phyloP scores from a whole-genome alignment of 768 basidiomycete genomes.

The Pleurotus ostreatus region DNA sequence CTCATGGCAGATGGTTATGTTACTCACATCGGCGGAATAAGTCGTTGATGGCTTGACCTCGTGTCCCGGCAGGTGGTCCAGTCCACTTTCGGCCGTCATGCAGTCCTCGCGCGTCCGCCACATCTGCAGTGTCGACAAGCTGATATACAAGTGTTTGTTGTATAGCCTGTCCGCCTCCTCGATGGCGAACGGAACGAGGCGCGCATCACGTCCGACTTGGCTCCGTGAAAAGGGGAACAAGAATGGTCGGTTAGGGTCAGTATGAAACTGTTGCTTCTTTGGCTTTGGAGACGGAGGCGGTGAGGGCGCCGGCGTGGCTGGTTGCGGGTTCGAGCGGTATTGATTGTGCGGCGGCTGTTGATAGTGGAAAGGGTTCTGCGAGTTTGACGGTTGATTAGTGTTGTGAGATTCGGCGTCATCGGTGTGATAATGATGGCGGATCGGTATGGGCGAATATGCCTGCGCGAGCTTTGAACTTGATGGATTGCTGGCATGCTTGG shows the following conservation, averaged over 20 bases:
- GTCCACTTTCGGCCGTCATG: constrained; percentile 88
- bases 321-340: constrained; percentile 52
- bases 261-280: constrained; percentile 98
- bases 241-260: constrained; percentile 91
- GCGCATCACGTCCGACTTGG: constrained; percentile 44
- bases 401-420: constrained; percentile 59
- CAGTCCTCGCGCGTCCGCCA: constrained; percentile 95
- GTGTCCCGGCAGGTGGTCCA: constrained; percentile 73
- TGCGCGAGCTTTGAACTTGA: constrained; percentile 71
- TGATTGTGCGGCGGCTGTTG: constrained; percentile 16
- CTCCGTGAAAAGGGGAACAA: constrained; percentile 90
- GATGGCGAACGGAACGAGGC: constrained; percentile 90
- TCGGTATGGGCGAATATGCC: constrained; percentile 88
- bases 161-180: constrained; percentile 94
- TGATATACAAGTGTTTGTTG: constrained; percentile 85
- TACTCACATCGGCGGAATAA: constrained; percentile 35
- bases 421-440: constrained; percentile 93
- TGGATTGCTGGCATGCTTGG: constrained; percentile 24
- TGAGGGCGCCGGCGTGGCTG: constrained; percentile 87
- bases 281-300: constrained; percentile 83
- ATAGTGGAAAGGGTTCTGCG: constrained; percentile 14
- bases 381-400: constrained; percentile 32
- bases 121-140: constrained; percentile 86
- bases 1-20: neutral
- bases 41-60: constrained; percentile 53